Evolutionary conservation across 768 basidiomycete species (phyloP).

Genomic region (Rhizopogon vulgaris): DNA sequence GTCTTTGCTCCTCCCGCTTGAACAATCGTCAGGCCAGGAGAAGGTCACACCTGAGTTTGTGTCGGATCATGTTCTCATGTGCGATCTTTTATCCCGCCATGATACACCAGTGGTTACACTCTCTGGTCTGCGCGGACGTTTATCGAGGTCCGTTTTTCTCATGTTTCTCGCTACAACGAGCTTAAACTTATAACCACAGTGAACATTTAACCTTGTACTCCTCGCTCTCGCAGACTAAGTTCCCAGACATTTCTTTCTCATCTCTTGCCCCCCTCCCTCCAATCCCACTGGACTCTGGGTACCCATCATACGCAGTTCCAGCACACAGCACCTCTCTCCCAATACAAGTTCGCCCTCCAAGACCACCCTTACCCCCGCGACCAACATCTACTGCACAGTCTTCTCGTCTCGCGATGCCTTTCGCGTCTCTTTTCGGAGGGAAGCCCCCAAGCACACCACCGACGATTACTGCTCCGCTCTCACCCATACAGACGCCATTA

Average conservation of each 20-base stretch:
- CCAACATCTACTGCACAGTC: slow-evolving; percentile 15
- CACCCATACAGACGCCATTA: slow-evolving; percentile 19
- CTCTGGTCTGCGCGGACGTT: slow-evolving; percentile 74
- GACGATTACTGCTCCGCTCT: slow-evolving; percentile 23
- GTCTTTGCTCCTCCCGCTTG: slow-evolving; percentile 72
- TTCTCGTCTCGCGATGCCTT: slow-evolving; percentile 63
- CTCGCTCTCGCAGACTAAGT: slow-evolving; percentile 32
- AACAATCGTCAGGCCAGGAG: slow-evolving; percentile 44
- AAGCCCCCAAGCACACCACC: slow-evolving; percentile 24
- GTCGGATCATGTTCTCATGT: slow-evolving; percentile 76
- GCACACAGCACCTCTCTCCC: slow-evolving; percentile 30
- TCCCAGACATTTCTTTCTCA: slow-evolving; percentile 32
- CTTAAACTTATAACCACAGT: slow-evolving; percentile 22
- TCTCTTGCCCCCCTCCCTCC: slow-evolving; percentile 52
- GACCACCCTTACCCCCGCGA: slow-evolving; percentile 43
- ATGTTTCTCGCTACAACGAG: slow-evolving; percentile 30
- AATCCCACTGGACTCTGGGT: slow-evolving; percentile 30
- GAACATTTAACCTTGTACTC: slow-evolving; percentile 38
- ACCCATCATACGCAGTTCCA: slow-evolving; percentile 43
- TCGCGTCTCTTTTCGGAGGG: slow-evolving; percentile 72
- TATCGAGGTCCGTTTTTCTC: slow-evolving; percentile 46
- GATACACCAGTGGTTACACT: slow-evolving; percentile 62
- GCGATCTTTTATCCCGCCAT: slow-evolving; percentile 42
- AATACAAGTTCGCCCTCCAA: slow-evolving; percentile 33
- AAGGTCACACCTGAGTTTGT: slow-evolving; percentile 69